Base-by-base conservation (phyloP, 129 eudicot species). In the Tagetes erecta region DNA sequence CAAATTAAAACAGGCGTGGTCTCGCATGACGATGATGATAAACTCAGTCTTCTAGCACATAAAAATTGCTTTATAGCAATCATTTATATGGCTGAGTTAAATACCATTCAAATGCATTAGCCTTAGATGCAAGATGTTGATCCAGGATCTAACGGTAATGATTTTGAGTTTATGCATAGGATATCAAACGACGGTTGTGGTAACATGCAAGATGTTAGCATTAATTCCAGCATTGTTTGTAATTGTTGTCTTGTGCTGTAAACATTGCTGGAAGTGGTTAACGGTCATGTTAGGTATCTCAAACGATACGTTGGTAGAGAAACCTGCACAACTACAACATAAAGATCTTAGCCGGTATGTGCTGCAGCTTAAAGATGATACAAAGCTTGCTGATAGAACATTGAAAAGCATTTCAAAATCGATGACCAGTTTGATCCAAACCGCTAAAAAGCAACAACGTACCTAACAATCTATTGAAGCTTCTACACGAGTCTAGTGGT, bases 261-360 rank as follows among this genome's bases (percentile, higher is more conserved):
- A 31, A 5, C 14, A 3, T 9, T 58, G 40, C 6, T 47, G 60
- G 44, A 49, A 49, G 58, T 33, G 59, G 60, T 33, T 69, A 12
- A 50, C 35, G 73, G 6, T 39, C 60, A 47, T 33, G 60, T 69
- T 69, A 12, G 7, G 46, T 69, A 60, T 42, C 30, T 46, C 27
- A 11, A 1, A 37, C 10, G 31, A 3, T 10, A 6, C 11, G 58
- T 11, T 6, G 45, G 60, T 10, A 34, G 6, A 11, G 35, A 0
- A 5, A 7, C 60, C 73, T 4, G 11, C 39, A 5, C 60, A 50
- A 0, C 12, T 33, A 8, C 59, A 68, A 4, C 42, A 46, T 2
- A 47, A 68, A 31, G 44, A 68, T 30, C 58, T 68, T 10, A 47
- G 58, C 41, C 41, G 3, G 42, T 68, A 68, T 46, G 72, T 68